A percentile compares a stretch with the other conserved stretches of the same genome.
Conservation (phyloP, 148 eudicot species). For the Selenicereus undatus region DNA sequence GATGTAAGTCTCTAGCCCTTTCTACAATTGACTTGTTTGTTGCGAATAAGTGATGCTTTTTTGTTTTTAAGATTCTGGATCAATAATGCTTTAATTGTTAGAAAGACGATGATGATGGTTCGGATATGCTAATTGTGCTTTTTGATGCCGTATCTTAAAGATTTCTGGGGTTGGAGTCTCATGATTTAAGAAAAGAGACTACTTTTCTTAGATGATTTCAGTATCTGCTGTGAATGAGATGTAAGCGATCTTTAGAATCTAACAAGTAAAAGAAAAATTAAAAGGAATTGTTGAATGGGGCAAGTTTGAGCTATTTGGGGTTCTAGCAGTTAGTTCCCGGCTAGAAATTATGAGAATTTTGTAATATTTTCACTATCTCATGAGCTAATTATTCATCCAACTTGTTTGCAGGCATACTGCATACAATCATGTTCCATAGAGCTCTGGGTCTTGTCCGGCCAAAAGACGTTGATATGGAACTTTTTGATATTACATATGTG, state of each 20-base stretch:
- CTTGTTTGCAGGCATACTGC: constrained; percentile 76
- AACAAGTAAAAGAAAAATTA: neutral
- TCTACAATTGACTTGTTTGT: neutral
- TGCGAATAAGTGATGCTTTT: neutral
- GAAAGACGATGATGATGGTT: neutral
- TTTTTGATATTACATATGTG: constrained; percentile 93
- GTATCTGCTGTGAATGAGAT: neutral
- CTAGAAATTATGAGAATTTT: neutral
- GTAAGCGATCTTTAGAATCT: neutral
- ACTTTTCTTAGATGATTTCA: neutral
- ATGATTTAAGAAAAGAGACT: neutral
- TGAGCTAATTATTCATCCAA: constrained; percentile 16
- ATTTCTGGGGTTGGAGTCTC: neutral
- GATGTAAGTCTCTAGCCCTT: constrained; percentile 48
- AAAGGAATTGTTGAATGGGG: neutral
- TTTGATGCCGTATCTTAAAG: neutral
- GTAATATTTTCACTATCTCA: neutral
- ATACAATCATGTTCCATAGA: constrained; percentile 89
- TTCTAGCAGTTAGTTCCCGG: neutral
- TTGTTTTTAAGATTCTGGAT: neutral
- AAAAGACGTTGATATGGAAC: constrained; percentile 87
- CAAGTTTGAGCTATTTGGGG: neutral
- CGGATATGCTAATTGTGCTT: neutral
- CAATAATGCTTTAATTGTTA: neutral
- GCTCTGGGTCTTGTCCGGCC: constrained; percentile 68